Base-by-base conservation (phyloP, 2,329 filamentous ascomycete genomes). In the Pseudocercospora fijiensis region DNA sequence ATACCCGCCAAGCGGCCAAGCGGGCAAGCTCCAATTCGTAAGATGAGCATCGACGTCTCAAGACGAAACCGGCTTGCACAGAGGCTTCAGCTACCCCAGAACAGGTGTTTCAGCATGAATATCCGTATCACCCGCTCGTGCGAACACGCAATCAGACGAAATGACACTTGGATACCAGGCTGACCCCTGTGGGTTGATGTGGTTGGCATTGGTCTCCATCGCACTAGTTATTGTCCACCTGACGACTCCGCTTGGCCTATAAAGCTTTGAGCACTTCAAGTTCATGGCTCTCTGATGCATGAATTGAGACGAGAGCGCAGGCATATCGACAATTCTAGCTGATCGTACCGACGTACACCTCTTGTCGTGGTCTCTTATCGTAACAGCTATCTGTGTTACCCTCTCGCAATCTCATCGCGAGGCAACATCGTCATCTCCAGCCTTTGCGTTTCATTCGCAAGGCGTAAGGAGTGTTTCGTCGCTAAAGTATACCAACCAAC, bases 91-190 rank as follows among this genome's bases (percentile, higher is more conserved):
- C 24, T 27, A 28, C 24, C 49, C 49, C 49, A 52, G 49, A 52
- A 52, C 49, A 52, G 49, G 49, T 16, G 49, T 52, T 52, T 28
- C 49, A 52, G 49, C 49, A 22, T 51, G 47, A 20, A 52, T 52
- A 52, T 52, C 49, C 24, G 24, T 3, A 52, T 52, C 24, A 11
- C 22, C 45, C 45, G 45, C 20, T 49, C 45, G 45, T 20, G 45
- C 18, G 49, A 52, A 27, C 24, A 27, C 49, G 49, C 49, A 52
- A 52, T 52, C 22, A 47, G 18, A 26, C 37, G 26, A 26, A 53
- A n/a, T 28, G 49, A 53, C 49, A 10, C 49, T 53, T 30, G 49
- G 26, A 20, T 28, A n/a, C 49, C 26, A 28, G 49, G 49, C 26
- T 27, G 49, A 53, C 26, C 49, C 24, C 3, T 51, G 22, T 4